Base-by-base conservation (phyloP, 2,329 filamentous ascomycete genomes). In the Epichloe brachyelytri region DNA sequence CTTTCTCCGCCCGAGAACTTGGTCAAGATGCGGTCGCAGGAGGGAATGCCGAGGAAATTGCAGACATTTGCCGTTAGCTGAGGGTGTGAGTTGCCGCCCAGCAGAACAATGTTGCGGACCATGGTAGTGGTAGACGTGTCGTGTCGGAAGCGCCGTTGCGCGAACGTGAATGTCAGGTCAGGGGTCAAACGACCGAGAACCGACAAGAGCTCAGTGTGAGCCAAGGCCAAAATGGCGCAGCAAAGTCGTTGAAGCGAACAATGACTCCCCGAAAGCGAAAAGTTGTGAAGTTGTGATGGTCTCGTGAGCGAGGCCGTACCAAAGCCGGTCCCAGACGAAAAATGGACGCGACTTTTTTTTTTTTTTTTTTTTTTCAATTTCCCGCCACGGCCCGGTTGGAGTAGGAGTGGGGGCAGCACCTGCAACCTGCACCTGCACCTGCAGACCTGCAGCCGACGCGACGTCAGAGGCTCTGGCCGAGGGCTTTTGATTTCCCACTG, bases 1-100 rank as follows among this genome's bases (percentile, higher is more conserved):
- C 87, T 95, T 73, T 97, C 93, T 59, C 93, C 93, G 49, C 93
- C 88, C 34, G 89, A 88, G 73, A 98, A 98, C 72, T 96, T 96
- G 64, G 77, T 80, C 47, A 97, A 81, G 55, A 90, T 82, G 59
- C 91, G 85, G 63, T 89, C 84, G 59, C 88, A 88, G 19, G 81
- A 76, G n/a, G 88, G 84, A 50, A 98, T 82, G 60, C 90, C 88
- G 54, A 98, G 83, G 59, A 88, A 84, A 61, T 85, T 85, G 77
- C 87, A 95, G 64, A 98, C 87, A 55, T 78, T 86, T 61, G 94
- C 84, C 58, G 88, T 86, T 59, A 97, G 80, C 64, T 85, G 76
- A 19, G 90, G 90, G 73, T 97, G 91, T 63, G 90, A 95, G 67
- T 86, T 93, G 55, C 93, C 91, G 60, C 90, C 88, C 57, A 98